These are phyloP conservation scores for Lactuca sativa DNA, from an alignment of 129 eudicot genomes.

Conservation along the genomic window DNA sequence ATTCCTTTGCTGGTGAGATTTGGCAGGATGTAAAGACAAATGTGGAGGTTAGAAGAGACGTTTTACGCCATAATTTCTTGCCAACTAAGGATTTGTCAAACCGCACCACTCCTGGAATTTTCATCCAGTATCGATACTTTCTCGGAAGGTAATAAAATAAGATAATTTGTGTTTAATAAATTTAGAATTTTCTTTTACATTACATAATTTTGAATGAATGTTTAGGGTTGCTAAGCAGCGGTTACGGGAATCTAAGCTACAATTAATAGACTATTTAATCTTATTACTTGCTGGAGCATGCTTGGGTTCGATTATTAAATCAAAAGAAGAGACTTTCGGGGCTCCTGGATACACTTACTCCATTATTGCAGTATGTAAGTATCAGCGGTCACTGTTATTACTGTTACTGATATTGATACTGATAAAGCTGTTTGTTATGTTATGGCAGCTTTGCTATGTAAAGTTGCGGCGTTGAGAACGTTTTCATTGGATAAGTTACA, in stretches of 20 bases:
- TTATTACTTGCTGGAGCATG: slow-evolving; percentile 91
- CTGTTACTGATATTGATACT: neutral
- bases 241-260: slow-evolving; percentile 78
- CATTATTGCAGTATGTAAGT: slow-evolving; percentile 93
- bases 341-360: slow-evolving; percentile 85
- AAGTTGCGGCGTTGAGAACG: slow-evolving; percentile 87
- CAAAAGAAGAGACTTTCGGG: slow-evolving; percentile 72
- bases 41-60: slow-evolving; percentile 60
- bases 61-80: slow-evolving; percentile 64
- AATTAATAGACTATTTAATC: slow-evolving; percentile 83
- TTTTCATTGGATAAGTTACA: slow-evolving; percentile 85
- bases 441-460: slow-evolving; percentile 89
- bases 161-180: no score
- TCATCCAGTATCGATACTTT: slow-evolving; percentile 74
- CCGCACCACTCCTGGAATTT: slow-evolving; percentile 70
- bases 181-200: no score
- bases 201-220: neutral
- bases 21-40: slow-evolving; percentile 61
- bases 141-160: slow-evolving; percentile 53
- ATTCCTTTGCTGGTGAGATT: slow-evolving; percentile 60
- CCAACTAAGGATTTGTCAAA: slow-evolving; percentile 66
- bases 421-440: slow-evolving; percentile 1
- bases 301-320: slow-evolving; percentile 69
- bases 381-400: neutral
- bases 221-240: slow-evolving; percentile 93